phyloP scores from a whole-genome alignment of 768 basidiomycete species.

The Kwoniella sp. region DNA sequence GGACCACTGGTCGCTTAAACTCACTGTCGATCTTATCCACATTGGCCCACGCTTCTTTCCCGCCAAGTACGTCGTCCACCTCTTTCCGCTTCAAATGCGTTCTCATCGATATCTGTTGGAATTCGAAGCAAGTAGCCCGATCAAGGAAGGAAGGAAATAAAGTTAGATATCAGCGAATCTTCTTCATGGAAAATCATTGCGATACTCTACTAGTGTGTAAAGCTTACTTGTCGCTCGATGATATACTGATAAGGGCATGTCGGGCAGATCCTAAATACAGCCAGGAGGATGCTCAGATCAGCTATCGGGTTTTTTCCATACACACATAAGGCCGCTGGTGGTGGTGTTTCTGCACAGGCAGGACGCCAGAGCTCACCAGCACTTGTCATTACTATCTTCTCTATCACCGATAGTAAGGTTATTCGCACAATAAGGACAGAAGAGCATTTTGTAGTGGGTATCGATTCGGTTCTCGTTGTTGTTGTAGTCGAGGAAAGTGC shows the following conservation, averaged over 20 bases:
- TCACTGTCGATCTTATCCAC: constrained; percentile 82
- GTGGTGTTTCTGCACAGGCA: no score
- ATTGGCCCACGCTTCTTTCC: constrained; percentile 89
- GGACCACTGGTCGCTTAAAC: no score
- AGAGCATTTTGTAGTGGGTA: constrained; percentile 65
- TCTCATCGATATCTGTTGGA: constrained; percentile 84
- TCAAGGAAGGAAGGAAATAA: no score
- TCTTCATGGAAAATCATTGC: no score
- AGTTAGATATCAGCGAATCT: no score
- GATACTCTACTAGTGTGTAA: no score
- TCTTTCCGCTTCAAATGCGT: constrained; percentile 83
- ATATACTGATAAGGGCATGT: constrained; percentile 97
- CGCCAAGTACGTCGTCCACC: constrained; percentile 93
- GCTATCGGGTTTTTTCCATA: no score
- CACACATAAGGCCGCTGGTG: no score
- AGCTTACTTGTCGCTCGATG: constrained; percentile 75
- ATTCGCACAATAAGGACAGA: constrained; percentile 94
- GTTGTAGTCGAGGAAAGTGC: no score
- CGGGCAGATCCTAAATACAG: constrained; percentile 59
- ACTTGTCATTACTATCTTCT: constrained; percentile 44
- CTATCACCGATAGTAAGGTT: constrained; percentile 53
- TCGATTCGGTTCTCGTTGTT: neutral
- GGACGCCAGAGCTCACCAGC: no score
- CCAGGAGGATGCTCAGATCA: no score
- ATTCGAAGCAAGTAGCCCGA: no score